Percentiles rank a stretch among this genome's conserved stretches.
Evolutionary conservation across 768 basidiomycete genomes (phyloP).

Genomic region (Lactarius trivialis): DNA sequence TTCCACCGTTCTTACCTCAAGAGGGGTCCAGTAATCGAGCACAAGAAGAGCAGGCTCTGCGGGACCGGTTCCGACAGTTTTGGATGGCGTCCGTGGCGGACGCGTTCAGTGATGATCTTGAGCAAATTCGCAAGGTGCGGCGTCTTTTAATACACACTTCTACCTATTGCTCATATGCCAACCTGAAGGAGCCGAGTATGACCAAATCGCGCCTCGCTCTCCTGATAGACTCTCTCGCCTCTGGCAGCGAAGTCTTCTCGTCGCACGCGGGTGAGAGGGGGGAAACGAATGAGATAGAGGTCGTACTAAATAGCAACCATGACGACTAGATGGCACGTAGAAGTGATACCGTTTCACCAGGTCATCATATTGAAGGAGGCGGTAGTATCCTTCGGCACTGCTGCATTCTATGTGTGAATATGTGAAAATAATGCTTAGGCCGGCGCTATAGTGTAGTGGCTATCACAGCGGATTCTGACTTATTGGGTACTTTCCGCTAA

Average conservation of each 20-base stretch:
- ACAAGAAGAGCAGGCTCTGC: constrained; percentile 47
- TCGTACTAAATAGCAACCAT: constrained; percentile 43
- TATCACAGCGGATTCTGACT: constrained; percentile 22
- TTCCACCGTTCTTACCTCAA: constrained; percentile 54
- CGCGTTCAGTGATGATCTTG: constrained; percentile 79
- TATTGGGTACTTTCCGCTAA: constrained; percentile 9
- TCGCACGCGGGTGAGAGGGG: constrained; percentile 26
- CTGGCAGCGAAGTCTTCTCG: constrained; percentile 68
- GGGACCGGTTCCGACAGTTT: constrained; percentile 69
- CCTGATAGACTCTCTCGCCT: constrained; percentile 76
- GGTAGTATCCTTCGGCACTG: too few relatives aligned
- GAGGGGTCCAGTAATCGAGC: constrained; percentile 28
- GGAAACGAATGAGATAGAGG: constrained; percentile 63
- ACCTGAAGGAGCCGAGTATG: constrained; percentile 54
- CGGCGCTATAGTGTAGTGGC: constrained; percentile 23
- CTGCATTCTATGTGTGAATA: not conserved
- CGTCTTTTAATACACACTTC: not conserved
- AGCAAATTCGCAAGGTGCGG: constrained; percentile 70
- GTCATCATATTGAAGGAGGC: not conserved
- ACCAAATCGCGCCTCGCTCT: constrained; percentile 60
- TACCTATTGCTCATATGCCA: not conserved
- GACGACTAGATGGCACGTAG: not conserved
- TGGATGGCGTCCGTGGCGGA: constrained; percentile 84
- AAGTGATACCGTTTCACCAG: not conserved
- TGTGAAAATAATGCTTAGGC: not conserved